Evolutionary conservation across 495 filamentous ascomycete species (phyloP), one percentile per base, ranked within the genome.

Genomic region (Aspergillus incahuasiensis): DNA sequence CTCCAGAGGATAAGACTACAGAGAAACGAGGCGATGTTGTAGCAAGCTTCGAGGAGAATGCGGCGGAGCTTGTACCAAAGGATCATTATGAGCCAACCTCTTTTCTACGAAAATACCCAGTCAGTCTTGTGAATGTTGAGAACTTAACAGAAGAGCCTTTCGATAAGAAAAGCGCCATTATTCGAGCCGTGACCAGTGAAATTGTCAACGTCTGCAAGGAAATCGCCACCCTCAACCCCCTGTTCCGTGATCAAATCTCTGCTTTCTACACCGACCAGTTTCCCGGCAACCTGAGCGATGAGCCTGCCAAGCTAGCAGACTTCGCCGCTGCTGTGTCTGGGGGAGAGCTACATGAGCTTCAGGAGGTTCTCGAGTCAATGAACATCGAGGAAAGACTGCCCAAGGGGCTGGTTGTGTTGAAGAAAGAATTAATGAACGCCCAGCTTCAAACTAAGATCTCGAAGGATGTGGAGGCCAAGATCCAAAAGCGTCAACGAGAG

Each of bases 161-260:
- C 67, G 95, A 99, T 62, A 88, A 88, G 63, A 95, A 94, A 68
- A 91, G 84, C 60, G 84, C 84, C 15, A 80, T 91, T 19, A 89
- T 97, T 53, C 83, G 89, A 43, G 95, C 95, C 1, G 86, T 97
- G 35, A 95, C 91, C 16, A 94, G 89, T 67, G 95, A 99, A 68
- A 97, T 97, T 55, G 90, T 97, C 62, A 96, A 97, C 65, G 92
- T 95, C 6, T 97, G 95, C 80, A 96, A 96, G 68, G 91, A 97
- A 64, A 89, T 99, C 49, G 95, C 92, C 11, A 86, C 82, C 50
- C 78, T 96, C 66, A 99, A 97, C 70, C 87, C 84, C 43, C 78
- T 97, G n/a, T 99, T 99, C 78, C 83, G 92, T 18, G 95, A 99
- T 63, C 94, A 99, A 65, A 96, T 99, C 35, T 92, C 90, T 0